A percentile compares a stretch with the other conserved stretches of the same genome.
These are phyloP conservation scores for Pichia phayaonensis DNA, from an alignment of 805 yeast species.

Conservation along the genomic window DNA sequence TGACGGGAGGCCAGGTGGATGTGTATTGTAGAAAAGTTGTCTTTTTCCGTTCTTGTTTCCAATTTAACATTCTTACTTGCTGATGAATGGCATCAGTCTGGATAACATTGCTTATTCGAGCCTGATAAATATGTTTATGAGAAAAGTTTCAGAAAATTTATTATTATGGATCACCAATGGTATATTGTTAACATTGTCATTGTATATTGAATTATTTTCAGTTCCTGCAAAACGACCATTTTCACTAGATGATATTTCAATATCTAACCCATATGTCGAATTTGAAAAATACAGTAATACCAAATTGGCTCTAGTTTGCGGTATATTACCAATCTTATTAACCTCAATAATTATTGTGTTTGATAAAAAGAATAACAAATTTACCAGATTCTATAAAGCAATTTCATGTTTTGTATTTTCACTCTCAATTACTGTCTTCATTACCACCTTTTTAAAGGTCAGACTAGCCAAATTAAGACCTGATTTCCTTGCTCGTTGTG, in stretches of 20 bases:
- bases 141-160: conserved; percentile 4
- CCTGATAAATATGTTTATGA: conserved; percentile 3
- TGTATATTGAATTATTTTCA: conserved; percentile 20
- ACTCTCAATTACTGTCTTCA: conserved; percentile 39
- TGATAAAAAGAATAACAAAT: conserved; percentile 20
- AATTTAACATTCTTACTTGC: background rate
- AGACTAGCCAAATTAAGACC: conserved; percentile 85
- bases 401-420: conserved; percentile 32
- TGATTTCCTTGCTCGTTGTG: conserved; percentile 78
- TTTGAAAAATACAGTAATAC: conserved; percentile 29
- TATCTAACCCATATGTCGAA: conserved; percentile 41
- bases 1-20: too few species aligned
- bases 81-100: background rate
- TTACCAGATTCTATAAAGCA: conserved; percentile 33
- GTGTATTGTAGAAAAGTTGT: too few species aligned
- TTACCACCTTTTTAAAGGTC: conserved; percentile 69
- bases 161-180: conserved; percentile 6
- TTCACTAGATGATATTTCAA: conserved; percentile 33
- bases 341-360: conserved; percentile 15
- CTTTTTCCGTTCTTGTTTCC: too few species aligned
- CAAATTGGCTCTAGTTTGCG: conserved; percentile 28
- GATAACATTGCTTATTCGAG: background rate
- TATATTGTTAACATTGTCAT: background rate
- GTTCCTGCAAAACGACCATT: conserved; percentile 42
- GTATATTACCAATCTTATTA: conserved; percentile 31